A percentile compares a stretch with the other conserved stretches of the same genome.
phyloP scores from a whole-genome alignment of 257 asterid species.

The Fraxinus americana region DNA sequence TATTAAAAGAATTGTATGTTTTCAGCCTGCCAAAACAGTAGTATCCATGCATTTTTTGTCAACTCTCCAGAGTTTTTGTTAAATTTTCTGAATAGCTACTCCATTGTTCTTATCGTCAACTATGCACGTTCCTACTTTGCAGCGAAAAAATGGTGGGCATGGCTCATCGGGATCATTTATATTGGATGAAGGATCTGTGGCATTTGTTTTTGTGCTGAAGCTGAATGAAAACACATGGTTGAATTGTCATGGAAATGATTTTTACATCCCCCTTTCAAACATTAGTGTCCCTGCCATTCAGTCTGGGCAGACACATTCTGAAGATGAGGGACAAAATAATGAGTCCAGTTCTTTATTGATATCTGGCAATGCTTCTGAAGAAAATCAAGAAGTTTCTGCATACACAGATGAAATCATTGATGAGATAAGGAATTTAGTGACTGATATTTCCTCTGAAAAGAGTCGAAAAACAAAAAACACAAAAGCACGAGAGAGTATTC shows the following conservation, averaged over 20 bases:
- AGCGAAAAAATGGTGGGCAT: constrained; percentile 56
- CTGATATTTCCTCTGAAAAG: constrained; percentile 72
- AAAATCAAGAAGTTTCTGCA: constrained; percentile 41
- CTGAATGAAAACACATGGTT: constrained; percentile 75
- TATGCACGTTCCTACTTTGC: constrained; percentile 35
- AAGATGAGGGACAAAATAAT: constrained; percentile 27
- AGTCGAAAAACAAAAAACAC: constrained; percentile 53
- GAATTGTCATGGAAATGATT: constrained; percentile 75
- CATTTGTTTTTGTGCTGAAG: constrained; percentile 82
- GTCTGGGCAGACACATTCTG: constrained; percentile 31
- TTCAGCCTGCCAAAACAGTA: background rate
- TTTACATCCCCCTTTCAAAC: constrained; percentile 63
- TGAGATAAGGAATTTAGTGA: constrained; percentile 72
- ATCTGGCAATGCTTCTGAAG: constrained; percentile 37
- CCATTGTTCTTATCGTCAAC: constrained; percentile 21
- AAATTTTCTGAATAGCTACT: constrained; percentile 18
- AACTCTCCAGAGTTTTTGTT: constrained; percentile 1
- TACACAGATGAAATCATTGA: constrained; percentile 70
- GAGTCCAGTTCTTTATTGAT: constrained; percentile 33
- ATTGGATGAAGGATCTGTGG: constrained; percentile 57
- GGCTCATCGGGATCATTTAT: constrained; percentile 71
- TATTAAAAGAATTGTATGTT: background rate
- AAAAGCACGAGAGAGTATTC: constrained; percentile 79
- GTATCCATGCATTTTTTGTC: constrained; percentile 17
- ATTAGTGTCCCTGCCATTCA: constrained; percentile 29